Conservation (phyloP, 2,329 filamentous ascomycete genomes). For the Ophiostoma sp. region DNA sequence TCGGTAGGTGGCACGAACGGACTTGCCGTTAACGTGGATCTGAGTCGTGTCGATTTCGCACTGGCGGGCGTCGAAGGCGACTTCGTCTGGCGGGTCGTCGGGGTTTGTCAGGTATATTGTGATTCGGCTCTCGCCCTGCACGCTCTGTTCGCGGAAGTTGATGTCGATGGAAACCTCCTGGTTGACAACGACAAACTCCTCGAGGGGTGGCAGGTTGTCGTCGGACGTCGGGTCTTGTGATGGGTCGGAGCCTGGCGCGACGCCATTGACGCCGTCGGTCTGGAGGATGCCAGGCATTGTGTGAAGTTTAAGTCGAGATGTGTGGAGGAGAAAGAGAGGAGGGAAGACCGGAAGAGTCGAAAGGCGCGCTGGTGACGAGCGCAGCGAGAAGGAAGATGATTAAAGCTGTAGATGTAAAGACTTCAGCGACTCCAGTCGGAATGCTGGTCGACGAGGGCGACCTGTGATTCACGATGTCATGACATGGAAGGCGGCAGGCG, state of each 20-base stretch:
- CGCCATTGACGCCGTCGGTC: constrained; percentile 21
- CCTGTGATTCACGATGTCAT: constrained; percentile 23
- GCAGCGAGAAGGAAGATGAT: neutral
- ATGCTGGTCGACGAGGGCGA: constrained; percentile 24
- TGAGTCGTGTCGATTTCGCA: constrained; percentile 57
- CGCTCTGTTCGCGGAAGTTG: constrained; percentile 72
- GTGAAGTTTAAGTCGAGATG: neutral
- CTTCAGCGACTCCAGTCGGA: constrained; percentile 2
- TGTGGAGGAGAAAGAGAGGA: neutral
- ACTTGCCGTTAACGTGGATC: constrained; percentile 53
- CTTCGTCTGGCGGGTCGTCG: constrained; percentile 55
- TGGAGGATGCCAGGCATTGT: constrained; percentile 36
- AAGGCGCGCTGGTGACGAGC: neutral
- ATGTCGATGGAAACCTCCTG: constrained; percentile 89
- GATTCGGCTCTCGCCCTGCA: constrained; percentile 80
- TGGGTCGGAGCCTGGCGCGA: neutral
- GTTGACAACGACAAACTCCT: constrained; percentile 62
- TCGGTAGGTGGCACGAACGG: constrained; percentile 48
- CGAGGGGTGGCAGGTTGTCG: constrained; percentile 26
- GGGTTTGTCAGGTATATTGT: constrained; percentile 66
- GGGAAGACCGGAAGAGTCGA: neutral
- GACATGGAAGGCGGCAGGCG: constrained; percentile 13
- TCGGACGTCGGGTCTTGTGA: constrained; percentile 23
- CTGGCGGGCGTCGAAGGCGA: constrained; percentile 63
- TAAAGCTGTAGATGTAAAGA: neutral